Percentiles rank a stretch among this genome's conserved stretches.
phyloP scores from a whole-genome alignment of 176 grass and related monocot genomes.

The Thalia dealbata region DNA sequence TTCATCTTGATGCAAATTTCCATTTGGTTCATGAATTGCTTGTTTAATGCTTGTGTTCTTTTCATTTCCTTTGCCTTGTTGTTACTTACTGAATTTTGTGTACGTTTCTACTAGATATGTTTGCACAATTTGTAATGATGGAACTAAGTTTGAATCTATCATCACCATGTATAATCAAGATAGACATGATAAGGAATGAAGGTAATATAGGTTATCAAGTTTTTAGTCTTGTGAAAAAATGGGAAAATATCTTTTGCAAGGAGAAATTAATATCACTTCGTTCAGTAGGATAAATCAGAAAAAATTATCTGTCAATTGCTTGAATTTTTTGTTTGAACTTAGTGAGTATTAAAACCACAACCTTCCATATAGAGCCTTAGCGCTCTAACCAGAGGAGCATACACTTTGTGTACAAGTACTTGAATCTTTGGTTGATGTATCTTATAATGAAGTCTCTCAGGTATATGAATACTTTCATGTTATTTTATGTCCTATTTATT shows the following conservation, averaged over 20 bases:
- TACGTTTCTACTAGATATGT: too few relatives aligned
- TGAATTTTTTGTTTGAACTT: too few relatives aligned
- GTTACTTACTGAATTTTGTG: too few relatives aligned
- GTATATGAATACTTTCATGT: not conserved
- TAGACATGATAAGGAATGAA: not conserved
- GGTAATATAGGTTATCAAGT: not conserved
- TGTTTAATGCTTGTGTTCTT: not conserved
- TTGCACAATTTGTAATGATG: too few relatives aligned
- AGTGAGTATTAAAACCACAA: too few relatives aligned
- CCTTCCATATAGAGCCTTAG: too few relatives aligned
- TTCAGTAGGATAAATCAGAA: not conserved
- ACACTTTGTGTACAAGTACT: too few relatives aligned
- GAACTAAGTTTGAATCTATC: not conserved
- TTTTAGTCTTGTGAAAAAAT: not conserved
- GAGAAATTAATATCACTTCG: not conserved
- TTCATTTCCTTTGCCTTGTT: not conserved
- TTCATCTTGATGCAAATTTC: not conserved
- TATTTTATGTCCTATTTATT: not conserved
- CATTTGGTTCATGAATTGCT: not conserved
- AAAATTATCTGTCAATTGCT: not conserved
- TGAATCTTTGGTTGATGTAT: not conserved
- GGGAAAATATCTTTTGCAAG: not conserved
- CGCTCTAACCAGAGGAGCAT: too few relatives aligned
- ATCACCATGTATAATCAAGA: not conserved
- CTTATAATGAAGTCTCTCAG: not conserved